Base-by-base conservation (phyloP, 1,284 basidiomycete species). In the Ustilago shanxiensis region DNA sequence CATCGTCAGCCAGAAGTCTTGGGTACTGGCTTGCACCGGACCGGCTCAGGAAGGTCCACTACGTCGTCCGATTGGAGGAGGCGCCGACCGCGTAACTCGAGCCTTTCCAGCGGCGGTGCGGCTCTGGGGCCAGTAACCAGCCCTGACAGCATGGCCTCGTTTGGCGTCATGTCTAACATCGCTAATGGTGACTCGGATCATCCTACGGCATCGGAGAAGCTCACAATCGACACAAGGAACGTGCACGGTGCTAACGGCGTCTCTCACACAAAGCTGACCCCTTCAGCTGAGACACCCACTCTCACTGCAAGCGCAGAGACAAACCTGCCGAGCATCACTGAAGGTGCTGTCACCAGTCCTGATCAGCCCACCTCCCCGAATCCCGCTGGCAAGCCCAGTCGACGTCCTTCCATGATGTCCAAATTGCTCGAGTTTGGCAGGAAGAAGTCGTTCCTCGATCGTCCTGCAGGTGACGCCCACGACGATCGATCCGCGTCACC, bases 361-460 rank as follows among this genome's bases (percentile, higher is more conserved):
- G 26, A 51, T 22, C 60, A 72, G 50, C 64, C 64, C 6, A 47
- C 60, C 2, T 66, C 69, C 22, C 64, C 69, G 1, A 44, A 31
- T 1, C 28, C 58, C 13, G 14, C 41, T 6, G 29, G 29, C 29
- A 72, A 72, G 33, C 59, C 66, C 0, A 22, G 44, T 11, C 56
- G 74, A 16, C 69, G 74, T n/a, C 66, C 70, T 5, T 77, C 74
- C 5, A 77, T 77, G 66, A 72, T 77, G 60, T 60, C 74, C 13
- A 77, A 72, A 24, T 49, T 77, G 28, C 70, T 77, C 56, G 70
- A 77, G 9, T 58, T 77, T 33, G 70, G 74, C 8, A 57, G 74
- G 29, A 77, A 72, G 22, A 66, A 52, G 24, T 77, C 74, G n/a
- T 69, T 64, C 47, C 66, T 63, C 18, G 74, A 77, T 29, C 72